Percentiles rank a stretch among this genome's conserved stretches.
These are phyloP conservation scores for Pyrrhoderma noxium DNA, from an alignment of 1,284 basidiomycete species.

Conservation along the genomic window DNA sequence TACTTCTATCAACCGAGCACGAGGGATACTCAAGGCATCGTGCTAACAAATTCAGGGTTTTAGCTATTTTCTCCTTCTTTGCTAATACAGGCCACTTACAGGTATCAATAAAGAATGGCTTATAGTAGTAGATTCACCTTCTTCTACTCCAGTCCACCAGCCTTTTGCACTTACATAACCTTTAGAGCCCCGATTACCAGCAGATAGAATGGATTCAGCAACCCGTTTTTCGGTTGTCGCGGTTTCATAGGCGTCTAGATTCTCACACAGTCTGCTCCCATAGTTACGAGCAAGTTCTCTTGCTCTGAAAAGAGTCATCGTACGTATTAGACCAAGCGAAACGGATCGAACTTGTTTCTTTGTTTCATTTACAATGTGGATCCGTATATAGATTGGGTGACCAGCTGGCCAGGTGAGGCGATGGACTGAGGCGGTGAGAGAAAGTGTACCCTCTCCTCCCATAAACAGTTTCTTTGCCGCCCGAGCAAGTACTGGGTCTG, in stretches of 20 bases:
- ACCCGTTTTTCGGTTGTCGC: slow-evolving; percentile 59
- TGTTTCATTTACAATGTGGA: slow-evolving; percentile 69
- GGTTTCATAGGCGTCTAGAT: slow-evolving; percentile 53
- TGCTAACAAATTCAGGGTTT: slow-evolving; percentile 37
- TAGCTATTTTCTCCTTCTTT: neutral
- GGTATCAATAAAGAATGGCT: slow-evolving; percentile 63
- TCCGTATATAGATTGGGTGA: slow-evolving; percentile 69
- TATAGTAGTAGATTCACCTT: slow-evolving; percentile 56
- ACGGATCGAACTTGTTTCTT: slow-evolving; percentile 68
- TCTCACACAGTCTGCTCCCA: slow-evolving; percentile 23
- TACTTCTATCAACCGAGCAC: slow-evolving; percentile 75
- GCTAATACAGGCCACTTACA: slow-evolving; percentile 39
- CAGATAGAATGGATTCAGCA: slow-evolving; percentile 57
- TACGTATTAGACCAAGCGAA: slow-evolving; percentile 64
- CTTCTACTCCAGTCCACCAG: slow-evolving; percentile 79
- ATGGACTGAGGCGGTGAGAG: slow-evolving; percentile 66
- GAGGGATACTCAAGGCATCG: slow-evolving; percentile 69
- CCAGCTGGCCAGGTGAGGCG: slow-evolving; percentile 83
- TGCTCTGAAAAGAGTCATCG: slow-evolving; percentile 60
- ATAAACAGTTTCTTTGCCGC: slow-evolving; percentile 56
- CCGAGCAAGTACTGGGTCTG: slow-evolving; percentile 55
- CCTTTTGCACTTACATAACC: slow-evolving; percentile 76
- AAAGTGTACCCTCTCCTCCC: slow-evolving; percentile 55
- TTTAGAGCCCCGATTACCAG: slow-evolving; percentile 55
- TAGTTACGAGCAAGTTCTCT: slow-evolving; percentile 20